Base-by-base conservation (phyloP, 2,329 filamentous ascomycete species). In the Hirsutella thompsonii region DNA sequence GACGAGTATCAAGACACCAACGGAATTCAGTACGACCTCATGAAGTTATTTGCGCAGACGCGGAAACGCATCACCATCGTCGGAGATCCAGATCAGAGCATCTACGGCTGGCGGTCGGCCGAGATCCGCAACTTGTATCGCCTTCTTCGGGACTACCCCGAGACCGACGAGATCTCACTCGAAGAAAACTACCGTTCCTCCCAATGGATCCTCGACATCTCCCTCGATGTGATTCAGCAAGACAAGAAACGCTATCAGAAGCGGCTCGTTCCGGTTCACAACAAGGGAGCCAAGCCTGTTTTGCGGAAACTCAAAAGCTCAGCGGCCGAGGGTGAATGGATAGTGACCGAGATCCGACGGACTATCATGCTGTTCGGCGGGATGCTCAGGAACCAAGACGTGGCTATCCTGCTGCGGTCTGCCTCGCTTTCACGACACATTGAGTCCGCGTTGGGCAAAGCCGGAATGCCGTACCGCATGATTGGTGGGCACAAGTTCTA, bases 1-100 rank as follows among this genome's bases (percentile, higher is more conserved):
- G 90, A 98, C 56, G 90, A 98, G 56, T 98, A 95, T 47, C 90
- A 98, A 61, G 90, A 98, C 61, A 96, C 90, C 8, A 98, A 96
- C 55, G 76, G 86, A 18, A 81, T 95, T 4, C 90, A 98, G 59
- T 96, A 94, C 53, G 87, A 95, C 50, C 67, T 98, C 34, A 95
- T 95, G 88, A 81, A 76, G 47, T 70, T 94, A 1, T 81, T 98
- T 52, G 86, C 89, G 2, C 78, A 86, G 45, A 64, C 69, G 19
- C 70, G 73, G 35, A 74, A 76, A 42, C 74, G 79, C n/a, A 90
- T 96, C 49, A 96, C 90, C 1, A 85, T 95, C 44, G 92, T 98
- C 4, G 92, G 90, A 28, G 90, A 98, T 56, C 90, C 92, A 0
- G 92, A 98, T 57, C 90, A 98, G 60, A 95, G 89, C 57, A 98